A percentile compares a stretch with the other conserved stretches of the same genome.
Conservation (phyloP, 2,329 filamentous ascomycete species). For the Knufia petricola region DNA sequence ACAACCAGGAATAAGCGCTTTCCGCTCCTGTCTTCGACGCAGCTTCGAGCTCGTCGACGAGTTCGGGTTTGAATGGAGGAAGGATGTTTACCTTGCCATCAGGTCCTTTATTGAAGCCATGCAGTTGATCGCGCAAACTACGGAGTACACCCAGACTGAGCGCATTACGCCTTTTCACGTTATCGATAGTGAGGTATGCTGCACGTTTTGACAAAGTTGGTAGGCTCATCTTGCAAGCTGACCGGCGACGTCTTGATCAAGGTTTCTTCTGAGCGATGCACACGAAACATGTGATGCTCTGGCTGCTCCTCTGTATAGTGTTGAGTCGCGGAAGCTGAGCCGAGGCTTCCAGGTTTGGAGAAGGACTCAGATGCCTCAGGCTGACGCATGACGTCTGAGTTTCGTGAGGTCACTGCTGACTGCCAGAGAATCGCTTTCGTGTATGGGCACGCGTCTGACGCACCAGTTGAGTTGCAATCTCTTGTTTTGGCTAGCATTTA, state of each 20-base stretch:
- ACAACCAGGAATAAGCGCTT: slow-evolving; percentile 18
- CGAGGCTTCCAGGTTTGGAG: no score
- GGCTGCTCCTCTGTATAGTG: no score
- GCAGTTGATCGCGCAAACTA: slow-evolving; percentile 17
- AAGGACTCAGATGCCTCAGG: no score
- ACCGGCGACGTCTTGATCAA: no score
- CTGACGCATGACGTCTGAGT: no score
- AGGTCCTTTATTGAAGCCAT: slow-evolving; percentile 19
- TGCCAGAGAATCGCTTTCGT: no score
- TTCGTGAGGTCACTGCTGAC: no score
- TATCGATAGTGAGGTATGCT: slow-evolving; percentile 19
- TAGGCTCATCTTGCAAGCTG: slow-evolving; percentile 13
- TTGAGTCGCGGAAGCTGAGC: no score
- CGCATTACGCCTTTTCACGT: slow-evolving; percentile 18
- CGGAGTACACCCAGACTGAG: slow-evolving; percentile 20
- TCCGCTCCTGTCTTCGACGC: slow-evolving; percentile 9
- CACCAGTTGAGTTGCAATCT: no score
- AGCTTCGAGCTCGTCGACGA: slow-evolving; percentile 18
- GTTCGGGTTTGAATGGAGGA: slow-evolving; percentile 19
- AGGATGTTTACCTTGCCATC: slow-evolving; percentile 19
- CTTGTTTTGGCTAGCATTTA: no score
- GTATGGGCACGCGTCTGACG: no score
- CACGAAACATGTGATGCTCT: background rate
- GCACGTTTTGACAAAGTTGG: slow-evolving; percentile 17
- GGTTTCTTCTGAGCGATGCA: no score